Evolutionary conservation across 192 early-diverging fungal genomes (phyloP).

Genomic region (Podochytrium sp.): DNA sequence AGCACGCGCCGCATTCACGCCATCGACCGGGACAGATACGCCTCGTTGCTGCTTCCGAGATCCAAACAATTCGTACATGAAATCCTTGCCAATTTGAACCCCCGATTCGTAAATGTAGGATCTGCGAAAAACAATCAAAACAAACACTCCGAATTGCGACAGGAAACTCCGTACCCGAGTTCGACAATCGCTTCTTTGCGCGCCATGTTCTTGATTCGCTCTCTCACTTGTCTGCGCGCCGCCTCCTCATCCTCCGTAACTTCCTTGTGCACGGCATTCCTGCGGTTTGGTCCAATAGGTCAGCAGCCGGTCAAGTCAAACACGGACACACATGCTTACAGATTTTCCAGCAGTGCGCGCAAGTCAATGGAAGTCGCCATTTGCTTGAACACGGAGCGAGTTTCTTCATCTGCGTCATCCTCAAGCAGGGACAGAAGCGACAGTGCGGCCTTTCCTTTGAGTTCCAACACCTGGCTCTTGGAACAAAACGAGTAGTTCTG

Average conservation of each 20-base stretch:
- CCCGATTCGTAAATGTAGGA: too few relatives aligned
- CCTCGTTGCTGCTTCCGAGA: too few relatives aligned
- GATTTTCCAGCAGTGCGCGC: conserved; percentile 16
- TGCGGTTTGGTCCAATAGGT: background rate
- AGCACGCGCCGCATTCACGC: too few relatives aligned
- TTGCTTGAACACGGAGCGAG: conserved; percentile 27
- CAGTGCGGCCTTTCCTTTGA: conserved; percentile 36
- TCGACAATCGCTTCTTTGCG: conserved; percentile 7
- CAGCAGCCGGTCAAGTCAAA: too few relatives aligned
- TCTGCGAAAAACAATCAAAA: background rate
- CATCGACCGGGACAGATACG: too few relatives aligned
- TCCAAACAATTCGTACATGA: background rate
- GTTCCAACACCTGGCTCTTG: conserved; percentile 4
- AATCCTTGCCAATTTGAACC: background rate
- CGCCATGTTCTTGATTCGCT: conserved; percentile 18
- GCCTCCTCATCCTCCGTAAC: conserved; percentile 9
- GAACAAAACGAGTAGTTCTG: conserved; percentile 5
- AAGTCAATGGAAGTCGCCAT: conserved; percentile 32
- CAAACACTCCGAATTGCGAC: too few relatives aligned
- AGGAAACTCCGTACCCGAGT: background rate
- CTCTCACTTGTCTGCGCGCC: background rate
- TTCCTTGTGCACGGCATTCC: background rate
- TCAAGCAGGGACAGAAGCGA: conserved; percentile 39
- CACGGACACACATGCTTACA: conserved; percentile 25
- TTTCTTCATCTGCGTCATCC: conserved; percentile 38